Conservation (phyloP, 2,329 filamentous ascomycete species). For the Aureobasidium uvarum region DNA sequence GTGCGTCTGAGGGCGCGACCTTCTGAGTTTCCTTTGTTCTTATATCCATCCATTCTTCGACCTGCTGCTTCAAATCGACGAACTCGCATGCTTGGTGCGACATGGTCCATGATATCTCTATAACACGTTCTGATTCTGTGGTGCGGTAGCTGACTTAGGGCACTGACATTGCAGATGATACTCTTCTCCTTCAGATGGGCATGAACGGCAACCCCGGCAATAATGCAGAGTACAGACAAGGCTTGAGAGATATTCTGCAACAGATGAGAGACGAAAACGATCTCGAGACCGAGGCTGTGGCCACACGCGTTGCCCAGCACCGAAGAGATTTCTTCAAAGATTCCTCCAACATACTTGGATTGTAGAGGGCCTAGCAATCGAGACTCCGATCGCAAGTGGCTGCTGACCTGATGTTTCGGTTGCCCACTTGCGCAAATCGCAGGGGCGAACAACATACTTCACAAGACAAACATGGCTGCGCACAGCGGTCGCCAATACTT, state of each 20-base stretch:
- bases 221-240: conserved; percentile 54
- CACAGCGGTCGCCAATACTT: neutral
- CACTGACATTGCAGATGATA: conserved; percentile 38
- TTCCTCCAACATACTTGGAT: conserved; percentile 58
- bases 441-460: conserved; percentile 1
- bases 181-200: conserved; percentile 35
- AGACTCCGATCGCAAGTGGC: neutral
- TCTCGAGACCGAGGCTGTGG: conserved; percentile 66
- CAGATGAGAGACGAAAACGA: conserved; percentile 60
- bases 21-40: conserved; percentile 29
- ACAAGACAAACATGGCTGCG: neutral
- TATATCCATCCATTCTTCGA: neutral
- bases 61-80: conserved; percentile 10
- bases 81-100: neutral
- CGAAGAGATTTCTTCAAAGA: conserved; percentile 64
- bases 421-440: neutral
- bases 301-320: conserved; percentile 65
- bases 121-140: conserved; percentile 17
- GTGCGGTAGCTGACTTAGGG: conserved; percentile 33
- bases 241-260: conserved; percentile 61
- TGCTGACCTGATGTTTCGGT: conserved; percentile 1
- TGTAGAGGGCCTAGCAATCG: neutral
- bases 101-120: neutral
- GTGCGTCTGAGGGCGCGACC: conserved; percentile 58
- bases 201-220: conserved; percentile 33